Base-by-base conservation (phyloP, 1,284 basidiomycete genomes). In the Cerioporus squamosus region DNA sequence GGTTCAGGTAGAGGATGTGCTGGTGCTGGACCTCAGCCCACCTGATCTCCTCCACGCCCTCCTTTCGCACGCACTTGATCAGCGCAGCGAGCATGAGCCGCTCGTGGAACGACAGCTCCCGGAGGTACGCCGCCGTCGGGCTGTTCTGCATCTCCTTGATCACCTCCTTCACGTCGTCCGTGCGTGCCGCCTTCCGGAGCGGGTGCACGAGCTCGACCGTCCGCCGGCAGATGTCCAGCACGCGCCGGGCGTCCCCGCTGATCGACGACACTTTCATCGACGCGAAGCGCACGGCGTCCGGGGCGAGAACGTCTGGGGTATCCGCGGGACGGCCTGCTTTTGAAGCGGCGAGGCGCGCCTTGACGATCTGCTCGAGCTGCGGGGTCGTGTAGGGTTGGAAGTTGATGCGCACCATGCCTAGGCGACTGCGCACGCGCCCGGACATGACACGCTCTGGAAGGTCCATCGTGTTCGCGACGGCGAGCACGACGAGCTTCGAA, bases 381-480 rank as follows among this genome's bases (percentile, higher is more conserved):
- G 77, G 71, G 26, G 88, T 89, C 18, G 84, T 90, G 72, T 99
- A 99, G 0, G 97, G 93, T 70, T 92, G 86, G 76, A 98, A 99
- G 64, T 97, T 94, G 67, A 98, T 95, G 33, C 96, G 88, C 47
- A 91, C 89, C 84, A 97, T 95, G n/a, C 96, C 93, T 12, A 99
- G 77, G 53, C 97, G 87, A 75, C 93, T 96, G 48, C 94, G 85
- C 53, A 99, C 96, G 62, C 97, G 90, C 2, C 95, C 94, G 3
- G 84, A 91, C 82, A 99, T 90, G 14, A 91, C 91, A 24, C 97
- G 84, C 74, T 99, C 97, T 0, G 97, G 97, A 53, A 99, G 80
- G 71, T 99, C 97, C 93, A 98, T 97, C 24, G 97, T 96, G 72
- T 99, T 99, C 12, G 97, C 97, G 1, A 99, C 95, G 0, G 97